Conservation (phyloP, 441 rosid genomes). For the Arabidopsis lyrata region DNA sequence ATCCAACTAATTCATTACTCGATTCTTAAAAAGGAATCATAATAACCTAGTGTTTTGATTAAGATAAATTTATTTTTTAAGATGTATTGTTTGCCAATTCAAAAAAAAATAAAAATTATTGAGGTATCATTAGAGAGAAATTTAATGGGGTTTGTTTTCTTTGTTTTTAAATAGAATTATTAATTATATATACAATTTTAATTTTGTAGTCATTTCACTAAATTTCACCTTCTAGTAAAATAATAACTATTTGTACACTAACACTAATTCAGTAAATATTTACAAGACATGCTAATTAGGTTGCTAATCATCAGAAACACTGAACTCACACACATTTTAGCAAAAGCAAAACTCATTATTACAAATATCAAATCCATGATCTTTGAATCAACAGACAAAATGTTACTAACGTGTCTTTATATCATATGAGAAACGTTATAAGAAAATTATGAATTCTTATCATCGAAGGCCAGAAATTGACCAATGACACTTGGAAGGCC, state of each 20-base stretch:
- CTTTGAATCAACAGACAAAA: conserved; percentile 21
- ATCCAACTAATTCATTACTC: background rate
- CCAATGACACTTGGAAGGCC: conserved; percentile 29
- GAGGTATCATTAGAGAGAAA: background rate
- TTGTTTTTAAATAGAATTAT: too few relatives aligned
- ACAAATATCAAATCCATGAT: conserved; percentile 3
- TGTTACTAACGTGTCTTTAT: conserved; percentile 21
- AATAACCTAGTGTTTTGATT: background rate
- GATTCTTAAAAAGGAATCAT: background rate
- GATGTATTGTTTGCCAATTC: background rate
- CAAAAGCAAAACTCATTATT: conserved; percentile 21
- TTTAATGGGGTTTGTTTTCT: too few relatives aligned
- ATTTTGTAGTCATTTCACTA: background rate
- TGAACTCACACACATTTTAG: conserved; percentile 16
- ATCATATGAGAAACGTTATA: conserved; percentile 4
- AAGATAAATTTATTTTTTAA: background rate
- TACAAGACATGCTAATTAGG: background rate
- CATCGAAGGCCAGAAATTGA: conserved; percentile 29
- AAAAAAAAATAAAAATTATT: background rate
- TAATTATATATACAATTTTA: too few relatives aligned
- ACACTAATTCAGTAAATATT: background rate
- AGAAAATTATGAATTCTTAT: background rate
- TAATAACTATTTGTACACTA: background rate
- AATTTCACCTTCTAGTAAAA: background rate
- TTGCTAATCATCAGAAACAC: conserved; percentile 15